These are phyloP conservation scores for Ascochyta pisi DNA, from an alignment of 2,329 filamentous ascomycete genomes.

Conservation along the genomic window DNA sequence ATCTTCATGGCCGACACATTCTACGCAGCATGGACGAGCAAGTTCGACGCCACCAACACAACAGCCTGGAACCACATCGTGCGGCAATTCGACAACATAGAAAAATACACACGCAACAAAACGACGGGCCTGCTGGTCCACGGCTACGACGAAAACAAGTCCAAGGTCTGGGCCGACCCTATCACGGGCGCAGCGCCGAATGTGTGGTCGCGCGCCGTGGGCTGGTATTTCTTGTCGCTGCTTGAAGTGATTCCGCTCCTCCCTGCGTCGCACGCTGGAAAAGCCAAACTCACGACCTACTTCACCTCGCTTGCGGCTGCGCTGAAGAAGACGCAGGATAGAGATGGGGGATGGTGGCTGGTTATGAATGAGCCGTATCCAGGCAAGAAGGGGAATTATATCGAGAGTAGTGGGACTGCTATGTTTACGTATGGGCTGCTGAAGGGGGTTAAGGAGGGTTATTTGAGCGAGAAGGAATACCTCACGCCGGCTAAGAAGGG, in stretches of 20 bases:
- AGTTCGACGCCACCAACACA: constrained; percentile 37
- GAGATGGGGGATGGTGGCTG: constrained; percentile 61
- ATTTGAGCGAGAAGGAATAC: constrained; percentile 34
- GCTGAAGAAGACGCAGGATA: constrained; percentile 49
- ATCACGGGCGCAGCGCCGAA: constrained; percentile 31
- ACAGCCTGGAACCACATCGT: constrained; percentile 50
- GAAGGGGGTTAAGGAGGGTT: constrained; percentile 26
- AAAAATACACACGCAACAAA: constrained; percentile 26
- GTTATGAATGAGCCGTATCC: constrained; percentile 58
- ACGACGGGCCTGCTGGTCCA: constrained; percentile 28
- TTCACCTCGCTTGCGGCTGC: constrained; percentile 49
- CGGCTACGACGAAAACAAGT: constrained; percentile 35
- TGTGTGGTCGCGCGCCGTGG: constrained; percentile 34
- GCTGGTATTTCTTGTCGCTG: constrained; percentile 36
- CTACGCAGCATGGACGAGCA: constrained; percentile 37
- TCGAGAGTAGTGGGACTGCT: constrained; percentile 63
- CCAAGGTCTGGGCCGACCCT: constrained; percentile 30
- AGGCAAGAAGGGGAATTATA: constrained; percentile 58
- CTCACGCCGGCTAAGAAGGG: constrained; percentile 48
- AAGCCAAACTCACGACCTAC: constrained; percentile 42
- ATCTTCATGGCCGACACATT: constrained; percentile 46
- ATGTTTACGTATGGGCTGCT: constrained; percentile 48
- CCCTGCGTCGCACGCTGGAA: constrained; percentile 41
- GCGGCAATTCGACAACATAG: constrained; percentile 30
- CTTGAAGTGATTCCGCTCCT: constrained; percentile 56